These are phyloP conservation scores for Malus orientalis DNA, from an alignment of 306 rosid genomes.

Conservation along the genomic window DNA sequence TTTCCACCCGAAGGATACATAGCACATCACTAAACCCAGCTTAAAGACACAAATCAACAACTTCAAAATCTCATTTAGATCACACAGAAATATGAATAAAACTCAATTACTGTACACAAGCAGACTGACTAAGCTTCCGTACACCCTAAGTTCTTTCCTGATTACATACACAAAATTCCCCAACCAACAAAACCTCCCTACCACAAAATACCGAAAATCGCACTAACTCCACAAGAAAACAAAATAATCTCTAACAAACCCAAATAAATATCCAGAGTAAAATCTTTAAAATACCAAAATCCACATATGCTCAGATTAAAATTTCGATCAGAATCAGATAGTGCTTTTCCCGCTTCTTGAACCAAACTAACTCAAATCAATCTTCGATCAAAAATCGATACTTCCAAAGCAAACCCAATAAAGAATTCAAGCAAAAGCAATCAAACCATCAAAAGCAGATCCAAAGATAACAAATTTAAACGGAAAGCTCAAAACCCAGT, in stretches of 20 bases:
- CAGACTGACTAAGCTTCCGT: neutral
- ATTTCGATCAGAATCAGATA: neutral
- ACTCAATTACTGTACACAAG: neutral
- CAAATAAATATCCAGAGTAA: neutral
- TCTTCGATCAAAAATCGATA: neutral
- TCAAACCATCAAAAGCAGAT: neutral
- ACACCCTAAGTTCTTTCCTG: neutral
- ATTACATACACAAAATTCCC: neutral
- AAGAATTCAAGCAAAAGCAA: neutral
- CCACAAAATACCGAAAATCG: neutral
- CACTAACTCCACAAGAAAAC: neutral
- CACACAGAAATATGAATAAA: neutral
- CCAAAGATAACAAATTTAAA: neutral
- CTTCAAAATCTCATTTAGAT: neutral
- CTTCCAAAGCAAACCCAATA: neutral
- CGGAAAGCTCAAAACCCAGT: neutral
- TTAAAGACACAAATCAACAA: neutral
- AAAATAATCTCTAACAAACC: neutral
- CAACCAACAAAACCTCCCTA: neutral
- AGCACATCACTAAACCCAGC: neutral
- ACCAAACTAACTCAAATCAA: neutral
- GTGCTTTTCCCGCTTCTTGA: constrained; percentile 1
- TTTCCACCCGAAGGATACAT: neutral
- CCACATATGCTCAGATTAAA: neutral
- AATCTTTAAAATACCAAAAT: neutral